Conservation (phyloP, 1,284 basidiomycete species). For the Apiotrichum gracile region DNA sequence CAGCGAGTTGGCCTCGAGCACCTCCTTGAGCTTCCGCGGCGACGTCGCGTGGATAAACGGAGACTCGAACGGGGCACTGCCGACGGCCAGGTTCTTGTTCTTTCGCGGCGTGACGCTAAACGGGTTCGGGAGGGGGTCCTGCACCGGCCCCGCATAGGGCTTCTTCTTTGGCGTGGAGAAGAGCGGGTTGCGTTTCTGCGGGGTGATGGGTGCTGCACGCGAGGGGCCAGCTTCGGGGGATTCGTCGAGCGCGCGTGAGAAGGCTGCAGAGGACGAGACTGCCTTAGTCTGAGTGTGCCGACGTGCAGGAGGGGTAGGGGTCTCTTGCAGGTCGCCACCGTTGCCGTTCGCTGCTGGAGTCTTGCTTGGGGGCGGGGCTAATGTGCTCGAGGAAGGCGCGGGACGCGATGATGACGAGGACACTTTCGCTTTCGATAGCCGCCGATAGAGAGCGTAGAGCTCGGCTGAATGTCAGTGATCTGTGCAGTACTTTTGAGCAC, state of each 20-base stretch:
- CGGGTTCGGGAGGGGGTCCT: slow-evolving; percentile 42
- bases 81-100: not conserved
- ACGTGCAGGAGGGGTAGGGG: not conserved
- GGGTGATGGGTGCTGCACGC: slow-evolving; percentile 13
- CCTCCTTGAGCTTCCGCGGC: slow-evolving; percentile 36
- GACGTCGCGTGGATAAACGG: slow-evolving; percentile 38
- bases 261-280: not conserved
- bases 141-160: slow-evolving; percentile 29
- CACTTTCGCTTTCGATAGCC: slow-evolving; percentile 54
- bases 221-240: not conserved
- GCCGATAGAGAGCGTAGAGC: slow-evolving; percentile 77
- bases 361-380: not conserved
- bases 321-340: no score
- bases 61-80: slow-evolving; percentile 10
- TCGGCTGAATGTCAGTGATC: slow-evolving; percentile 52
- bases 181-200: slow-evolving; percentile 15
- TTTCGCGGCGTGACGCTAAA: slow-evolving; percentile 27
- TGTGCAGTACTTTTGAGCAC: slow-evolving; percentile 23
- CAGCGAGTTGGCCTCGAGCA: slow-evolving; percentile 35
- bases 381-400: not conserved
- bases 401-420: not conserved
- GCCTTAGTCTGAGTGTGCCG: not conserved
- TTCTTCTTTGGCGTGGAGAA: slow-evolving; percentile 2
- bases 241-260: not conserved
- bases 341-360: no score